A percentile compares a stretch with the other conserved stretches of the same genome.
Evolutionary conservation across 805 yeast species (phyloP).

Genomic region (Spathaspora boniae): DNA sequence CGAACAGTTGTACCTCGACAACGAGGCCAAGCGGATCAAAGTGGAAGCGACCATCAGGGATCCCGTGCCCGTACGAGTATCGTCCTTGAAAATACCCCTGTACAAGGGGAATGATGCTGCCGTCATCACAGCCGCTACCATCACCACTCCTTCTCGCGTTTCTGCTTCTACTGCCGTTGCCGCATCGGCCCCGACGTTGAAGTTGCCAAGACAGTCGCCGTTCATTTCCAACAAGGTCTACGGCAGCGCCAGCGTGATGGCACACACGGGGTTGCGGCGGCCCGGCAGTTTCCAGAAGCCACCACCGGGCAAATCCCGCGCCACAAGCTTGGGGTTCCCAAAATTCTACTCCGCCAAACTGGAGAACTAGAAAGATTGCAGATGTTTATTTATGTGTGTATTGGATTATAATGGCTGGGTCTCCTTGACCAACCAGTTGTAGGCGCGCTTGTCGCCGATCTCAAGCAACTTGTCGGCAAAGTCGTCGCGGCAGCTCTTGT

Average conservation of each 20-base stretch:
- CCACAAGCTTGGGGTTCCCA: slow-evolving; percentile 23
- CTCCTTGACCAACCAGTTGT: slow-evolving; percentile 70
- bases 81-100: no score
- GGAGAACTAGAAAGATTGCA: background rate
- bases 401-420: slow-evolving; percentile 35
- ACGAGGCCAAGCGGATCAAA: background rate
- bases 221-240: slow-evolving; percentile 27
- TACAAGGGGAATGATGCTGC: no score
- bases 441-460: slow-evolving; percentile 54
- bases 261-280: slow-evolving; percentile 19
- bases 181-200: slow-evolving; percentile 26
- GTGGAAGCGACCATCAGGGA: no score
- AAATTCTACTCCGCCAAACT: slow-evolving; percentile 21
- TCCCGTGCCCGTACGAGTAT: no score
- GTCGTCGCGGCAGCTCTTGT: slow-evolving; percentile 28
- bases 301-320: slow-evolving; percentile 14
- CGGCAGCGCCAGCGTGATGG: slow-evolving; percentile 1
- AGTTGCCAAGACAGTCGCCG: slow-evolving; percentile 22
- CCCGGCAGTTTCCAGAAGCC: slow-evolving; percentile 37
- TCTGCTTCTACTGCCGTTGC: slow-evolving; percentile 35
- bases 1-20: background rate
- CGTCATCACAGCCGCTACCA: no score
- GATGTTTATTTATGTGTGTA: slow-evolving; percentile 1
- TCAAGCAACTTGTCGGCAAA: slow-evolving; percentile 44
- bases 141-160: no score